Base-by-base conservation (phyloP, 2,329 filamentous ascomycete genomes). In the Pseudocercospora fijiensis region DNA sequence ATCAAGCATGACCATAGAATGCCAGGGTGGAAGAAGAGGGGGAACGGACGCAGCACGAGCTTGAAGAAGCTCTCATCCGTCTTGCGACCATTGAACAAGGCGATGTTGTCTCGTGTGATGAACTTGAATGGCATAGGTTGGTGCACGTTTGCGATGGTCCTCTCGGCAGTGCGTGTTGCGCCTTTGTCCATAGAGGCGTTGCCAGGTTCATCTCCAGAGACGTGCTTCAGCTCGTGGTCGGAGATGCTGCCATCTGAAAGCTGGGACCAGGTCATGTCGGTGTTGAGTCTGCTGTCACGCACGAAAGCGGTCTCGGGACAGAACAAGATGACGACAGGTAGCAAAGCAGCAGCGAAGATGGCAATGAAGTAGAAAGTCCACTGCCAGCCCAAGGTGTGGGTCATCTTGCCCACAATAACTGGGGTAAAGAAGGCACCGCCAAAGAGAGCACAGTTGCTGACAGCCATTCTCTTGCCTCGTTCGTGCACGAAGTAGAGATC, bases 401-500 rank as follows among this genome's bases (percentile, higher is more conserved):
- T 92, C 71, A 96, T 93, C 77, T 92, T 92, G 37, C 93, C 93
- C 1, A 93, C 92, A 24, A 96, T 79, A n/a, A 97, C 91, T 0
- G 94, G 94, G 0, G 94, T 96, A 69, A 90, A 83, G 74, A 90
- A 90, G 1, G 87, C 85, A 16, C 87, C 87, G 2, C 88, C 88
- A 67, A 90, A 91, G 2, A 91, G 79, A n/a, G 86, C 83, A 28
- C 90, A 81, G 71, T 90, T 90, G 2, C 83, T 84, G 60, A 96
- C 82, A 0, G 94, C 94, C 94, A 97, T 97, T 61, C 93, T 86
- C 70, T 89, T 86, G 30, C 93, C 92, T 58, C 85, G 77, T 76
- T 90, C 87, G 79, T 94, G 94, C 26, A 97, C 92, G 76, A 88
- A 95, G 78, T 94, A 97, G 58, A 98, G 76, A 76, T 98, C 94